Percentiles rank a stretch among this genome's conserved stretches.
Conservation (phyloP, 345 rosid species). For the Angophora floribunda region DNA sequence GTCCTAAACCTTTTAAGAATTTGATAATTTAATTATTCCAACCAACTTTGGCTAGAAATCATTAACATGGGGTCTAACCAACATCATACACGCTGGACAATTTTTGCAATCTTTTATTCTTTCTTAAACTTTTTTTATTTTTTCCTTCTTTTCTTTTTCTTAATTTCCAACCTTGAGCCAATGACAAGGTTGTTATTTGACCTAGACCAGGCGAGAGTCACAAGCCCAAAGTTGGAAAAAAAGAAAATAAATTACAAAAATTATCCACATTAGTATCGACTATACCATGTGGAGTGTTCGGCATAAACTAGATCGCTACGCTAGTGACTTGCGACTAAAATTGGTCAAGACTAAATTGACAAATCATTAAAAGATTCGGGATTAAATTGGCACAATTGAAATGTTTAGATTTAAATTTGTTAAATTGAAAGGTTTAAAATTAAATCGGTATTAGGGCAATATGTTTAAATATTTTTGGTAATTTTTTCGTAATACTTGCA, state of each 20-base stretch:
- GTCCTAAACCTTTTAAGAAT: not conserved
- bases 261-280: accelerated
- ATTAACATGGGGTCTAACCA: too few relatives aligned
- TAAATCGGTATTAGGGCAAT: not conserved
- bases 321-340: too few relatives aligned
- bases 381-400: too few relatives aligned
- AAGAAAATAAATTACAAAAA: too few relatives aligned
- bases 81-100: too few relatives aligned
- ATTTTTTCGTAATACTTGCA: not conserved
- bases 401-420: not conserved
- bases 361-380: too few relatives aligned
- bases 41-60: not conserved
- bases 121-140: too few relatives aligned
- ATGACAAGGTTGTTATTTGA: not conserved
- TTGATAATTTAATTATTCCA: too few relatives aligned
- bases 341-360: not conserved
- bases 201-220: not conserved
- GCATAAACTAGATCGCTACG: not conserved
- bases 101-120: not conserved
- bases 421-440: too few relatives aligned
- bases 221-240: not conserved
- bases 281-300: not conserved
- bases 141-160: not conserved
- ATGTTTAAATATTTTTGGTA: not conserved
- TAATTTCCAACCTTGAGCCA: not conserved